Evolutionary conservation across 73 alveolate species (phyloP).

Genomic region (Stentor coeruleus): DNA sequence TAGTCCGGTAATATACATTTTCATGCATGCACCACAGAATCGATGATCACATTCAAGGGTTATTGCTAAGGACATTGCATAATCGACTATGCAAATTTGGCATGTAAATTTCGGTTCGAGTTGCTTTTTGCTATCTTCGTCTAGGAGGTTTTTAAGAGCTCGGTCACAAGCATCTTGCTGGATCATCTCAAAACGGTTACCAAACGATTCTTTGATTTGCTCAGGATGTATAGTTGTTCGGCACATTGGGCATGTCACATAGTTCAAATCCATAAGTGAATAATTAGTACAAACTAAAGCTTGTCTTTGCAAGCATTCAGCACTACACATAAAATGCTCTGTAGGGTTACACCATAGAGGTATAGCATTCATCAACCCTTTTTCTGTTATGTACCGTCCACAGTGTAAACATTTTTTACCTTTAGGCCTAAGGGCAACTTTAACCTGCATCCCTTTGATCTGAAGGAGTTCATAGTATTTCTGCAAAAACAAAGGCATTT

Average conservation of each 20-base stretch:
- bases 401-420: background rate
- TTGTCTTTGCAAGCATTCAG: background rate
- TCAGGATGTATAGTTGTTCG: background rate
- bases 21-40: conserved; percentile 12
- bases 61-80: background rate
- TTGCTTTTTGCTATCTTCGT: background rate
- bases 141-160: conserved; percentile 13
- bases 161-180: conserved; percentile 20
- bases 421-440: background rate
- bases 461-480: background rate
- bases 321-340: background rate
- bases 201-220: background rate
- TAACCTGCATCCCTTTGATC: background rate
- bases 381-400: background rate
- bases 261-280: background rate
- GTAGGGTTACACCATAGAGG: background rate
- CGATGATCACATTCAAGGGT: conserved; percentile 28
- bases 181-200: background rate
- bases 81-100: background rate
- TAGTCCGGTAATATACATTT: background rate
- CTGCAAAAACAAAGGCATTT: background rate
- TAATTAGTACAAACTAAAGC: conserved; percentile 8
- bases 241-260: conserved; percentile 16
- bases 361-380: background rate
- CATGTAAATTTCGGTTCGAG: conserved; percentile 20